These are phyloP conservation scores for Aspergillus ostianus DNA, from an alignment of 495 filamentous ascomycete species.

Conservation along the genomic window DNA sequence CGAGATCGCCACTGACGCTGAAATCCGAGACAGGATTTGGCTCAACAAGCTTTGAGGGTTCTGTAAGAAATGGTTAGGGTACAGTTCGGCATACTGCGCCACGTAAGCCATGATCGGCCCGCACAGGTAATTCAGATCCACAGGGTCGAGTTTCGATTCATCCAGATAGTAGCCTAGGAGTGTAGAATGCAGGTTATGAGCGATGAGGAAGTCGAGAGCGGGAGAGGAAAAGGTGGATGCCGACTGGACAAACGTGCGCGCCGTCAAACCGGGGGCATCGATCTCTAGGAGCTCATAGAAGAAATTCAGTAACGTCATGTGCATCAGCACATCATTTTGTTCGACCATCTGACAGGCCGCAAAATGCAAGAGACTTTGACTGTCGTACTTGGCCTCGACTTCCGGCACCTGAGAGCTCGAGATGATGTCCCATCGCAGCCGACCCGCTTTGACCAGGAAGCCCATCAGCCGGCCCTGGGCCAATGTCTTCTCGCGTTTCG, in stretches of 20 bases:
- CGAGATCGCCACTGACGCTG: conserved; percentile 41
- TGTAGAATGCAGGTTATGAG: conserved; percentile 48
- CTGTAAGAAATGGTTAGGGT: conserved; percentile 54
- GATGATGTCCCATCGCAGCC: conserved; percentile 62
- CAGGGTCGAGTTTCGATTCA: conserved; percentile 47
- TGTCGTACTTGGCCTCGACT: conserved; percentile 54
- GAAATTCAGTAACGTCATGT: conserved; percentile 74
- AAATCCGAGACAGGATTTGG: conserved; percentile 47
- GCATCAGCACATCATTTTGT: conserved; percentile 72
- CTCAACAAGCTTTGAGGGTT: conserved; percentile 38
- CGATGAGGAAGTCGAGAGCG: conserved; percentile 56
- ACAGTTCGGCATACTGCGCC: conserved; percentile 52
- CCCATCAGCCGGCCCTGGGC: conserved; percentile 76
- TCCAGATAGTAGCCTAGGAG: conserved; percentile 54
- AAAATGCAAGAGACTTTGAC: conserved; percentile 68
- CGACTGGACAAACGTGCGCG: conserved; percentile 33
- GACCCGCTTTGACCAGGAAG: conserved; percentile 64
- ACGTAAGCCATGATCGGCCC: conserved; percentile 58
- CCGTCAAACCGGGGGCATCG: conserved; percentile 36
- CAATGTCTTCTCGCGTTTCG: conserved; percentile 65
- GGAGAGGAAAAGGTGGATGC: conserved; percentile 46
- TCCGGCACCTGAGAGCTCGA: conserved; percentile 57
- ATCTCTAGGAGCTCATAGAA: conserved; percentile 62
- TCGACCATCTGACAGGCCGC: conserved; percentile 74
- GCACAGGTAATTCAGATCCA: conserved; percentile 52